Conservation (phyloP, 148 eudicot species). For the Vaccinium corymbosum region DNA sequence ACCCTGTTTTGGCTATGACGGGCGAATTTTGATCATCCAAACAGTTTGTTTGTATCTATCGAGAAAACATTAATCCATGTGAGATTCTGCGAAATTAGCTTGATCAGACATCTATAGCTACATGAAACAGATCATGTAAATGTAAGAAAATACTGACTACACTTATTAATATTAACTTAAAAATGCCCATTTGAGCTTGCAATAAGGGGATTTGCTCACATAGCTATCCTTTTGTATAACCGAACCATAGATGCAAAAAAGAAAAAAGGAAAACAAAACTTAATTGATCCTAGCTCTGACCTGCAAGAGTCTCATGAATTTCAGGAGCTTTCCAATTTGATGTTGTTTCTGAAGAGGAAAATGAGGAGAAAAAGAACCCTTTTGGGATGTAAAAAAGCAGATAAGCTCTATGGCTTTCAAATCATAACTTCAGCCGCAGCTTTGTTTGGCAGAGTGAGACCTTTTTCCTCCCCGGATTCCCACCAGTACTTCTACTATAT, state of each 20-base stretch:
- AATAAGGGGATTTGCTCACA: too few species aligned
- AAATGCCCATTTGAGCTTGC: too few species aligned
- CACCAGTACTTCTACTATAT: neutral
- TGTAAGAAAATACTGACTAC: too few species aligned
- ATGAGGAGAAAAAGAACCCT: constrained; percentile 3
- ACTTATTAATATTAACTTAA: too few species aligned
- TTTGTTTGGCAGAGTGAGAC: constrained; percentile 11
- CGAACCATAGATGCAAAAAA: neutral
- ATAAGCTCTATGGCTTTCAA: neutral
- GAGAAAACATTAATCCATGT: too few species aligned
- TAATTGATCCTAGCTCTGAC: constrained; percentile 6
- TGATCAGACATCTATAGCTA: too few species aligned
- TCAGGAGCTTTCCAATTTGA: neutral
- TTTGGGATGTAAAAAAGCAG: neutral
- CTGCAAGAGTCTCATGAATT: neutral
- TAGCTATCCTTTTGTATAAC: too few species aligned
- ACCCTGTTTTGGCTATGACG: too few species aligned
- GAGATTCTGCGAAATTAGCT: too few species aligned
- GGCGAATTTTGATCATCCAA: too few species aligned
- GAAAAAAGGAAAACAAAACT: neutral
- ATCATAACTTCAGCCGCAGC: neutral
- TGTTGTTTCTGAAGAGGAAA: neutral
- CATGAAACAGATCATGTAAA: too few species aligned
- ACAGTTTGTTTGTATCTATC: too few species aligned
- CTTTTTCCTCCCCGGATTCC: constrained; percentile 4